phyloP scores from a whole-genome alignment of 139 green algal genomes.

The Chlamydomonas sp. region DNA sequence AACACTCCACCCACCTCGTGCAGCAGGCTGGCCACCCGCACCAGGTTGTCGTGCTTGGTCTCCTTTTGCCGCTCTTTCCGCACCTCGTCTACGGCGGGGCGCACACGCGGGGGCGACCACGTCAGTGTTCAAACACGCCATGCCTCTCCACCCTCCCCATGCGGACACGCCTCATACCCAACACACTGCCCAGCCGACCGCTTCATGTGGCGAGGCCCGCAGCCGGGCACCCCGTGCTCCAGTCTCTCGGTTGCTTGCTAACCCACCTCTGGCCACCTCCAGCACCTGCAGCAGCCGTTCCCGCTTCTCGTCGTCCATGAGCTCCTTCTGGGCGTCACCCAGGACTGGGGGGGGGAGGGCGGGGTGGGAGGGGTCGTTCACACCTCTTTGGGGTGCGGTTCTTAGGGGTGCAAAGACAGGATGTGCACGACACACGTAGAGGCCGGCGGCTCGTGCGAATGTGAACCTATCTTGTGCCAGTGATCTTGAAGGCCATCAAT shows the following conservation, averaged over 20 bases:
- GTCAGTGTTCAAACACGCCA: too few relatives aligned
- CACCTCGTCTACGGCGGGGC: slow-evolving; percentile 74
- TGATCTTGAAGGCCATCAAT: not conserved
- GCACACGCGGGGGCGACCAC: not conserved
- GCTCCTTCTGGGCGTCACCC: slow-evolving; percentile 77
- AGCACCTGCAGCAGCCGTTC: slow-evolving; percentile 71
- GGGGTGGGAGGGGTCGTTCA: not conserved
- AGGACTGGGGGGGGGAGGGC: slow-evolving; percentile 62
- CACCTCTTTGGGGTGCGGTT: not conserved
- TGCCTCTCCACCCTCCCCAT: too few relatives aligned
- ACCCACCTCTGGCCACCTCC: slow-evolving; percentile 69
- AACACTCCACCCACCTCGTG: slow-evolving; percentile 61
- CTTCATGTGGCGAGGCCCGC: too few relatives aligned
- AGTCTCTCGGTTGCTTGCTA: not conserved
- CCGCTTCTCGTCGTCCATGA: slow-evolving; percentile 79
- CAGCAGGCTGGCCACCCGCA: slow-evolving; percentile 74
- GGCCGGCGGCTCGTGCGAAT: too few relatives aligned
- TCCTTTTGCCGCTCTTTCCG: slow-evolving; percentile 82
- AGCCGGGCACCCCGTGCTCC: too few relatives aligned
- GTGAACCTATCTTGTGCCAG: too few relatives aligned
- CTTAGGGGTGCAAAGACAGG: not conserved
- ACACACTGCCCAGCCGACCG: too few relatives aligned
- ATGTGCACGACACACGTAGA: not conserved
- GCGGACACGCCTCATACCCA: too few relatives aligned
- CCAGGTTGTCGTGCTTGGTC: slow-evolving; percentile 86